Evolutionary conservation across 2,329 filamentous ascomycete genomes (phyloP).

Genomic region (Colletotrichum zoysiae): DNA sequence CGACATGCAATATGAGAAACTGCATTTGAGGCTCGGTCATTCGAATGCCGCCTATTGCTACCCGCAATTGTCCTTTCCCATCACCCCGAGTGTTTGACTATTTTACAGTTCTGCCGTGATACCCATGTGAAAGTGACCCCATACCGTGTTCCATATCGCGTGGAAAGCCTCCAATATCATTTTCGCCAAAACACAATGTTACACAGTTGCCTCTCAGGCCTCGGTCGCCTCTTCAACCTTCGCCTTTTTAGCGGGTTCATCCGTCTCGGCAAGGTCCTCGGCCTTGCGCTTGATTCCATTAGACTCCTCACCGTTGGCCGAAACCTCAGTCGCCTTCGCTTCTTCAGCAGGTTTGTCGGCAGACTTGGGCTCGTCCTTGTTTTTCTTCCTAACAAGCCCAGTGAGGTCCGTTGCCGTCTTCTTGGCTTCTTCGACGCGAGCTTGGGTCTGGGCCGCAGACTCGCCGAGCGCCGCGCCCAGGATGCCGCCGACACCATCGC

Average conservation of each 20-base stretch:
- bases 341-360: conserved; percentile 43
- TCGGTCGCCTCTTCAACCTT: conserved; percentile 50
- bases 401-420: conserved; percentile 80
- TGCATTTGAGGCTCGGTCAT: conserved; percentile 21
- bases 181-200: conserved; percentile 16
- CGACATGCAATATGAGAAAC: conserved; percentile 9
- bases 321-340: conserved; percentile 46
- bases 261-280: conserved; percentile 53
- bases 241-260: conserved; percentile 49
- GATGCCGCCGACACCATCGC: conserved; percentile 68
- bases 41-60: conserved; percentile 6
- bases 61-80: conserved; percentile 18
- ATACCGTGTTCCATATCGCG: conserved; percentile 10
- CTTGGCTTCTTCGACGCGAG: conserved; percentile 78
- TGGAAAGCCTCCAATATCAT: conserved; percentile 9
- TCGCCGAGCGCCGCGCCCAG: conserved; percentile 74
- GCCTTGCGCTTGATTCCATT: conserved; percentile 70
- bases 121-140: conserved; percentile 21
- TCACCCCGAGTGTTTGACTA: conserved; percentile 22
- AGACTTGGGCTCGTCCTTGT: conserved; percentile 55
- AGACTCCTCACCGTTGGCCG: conserved; percentile 46
- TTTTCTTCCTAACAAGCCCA: conserved; percentile 80
- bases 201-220: conserved; percentile 28
- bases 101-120: conserved; percentile 34
- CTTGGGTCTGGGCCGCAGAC: conserved; percentile 70